These are phyloP conservation scores for Fusarium sublunatum DNA, from an alignment of 2,329 filamentous ascomycete genomes.

Conservation along the genomic window DNA sequence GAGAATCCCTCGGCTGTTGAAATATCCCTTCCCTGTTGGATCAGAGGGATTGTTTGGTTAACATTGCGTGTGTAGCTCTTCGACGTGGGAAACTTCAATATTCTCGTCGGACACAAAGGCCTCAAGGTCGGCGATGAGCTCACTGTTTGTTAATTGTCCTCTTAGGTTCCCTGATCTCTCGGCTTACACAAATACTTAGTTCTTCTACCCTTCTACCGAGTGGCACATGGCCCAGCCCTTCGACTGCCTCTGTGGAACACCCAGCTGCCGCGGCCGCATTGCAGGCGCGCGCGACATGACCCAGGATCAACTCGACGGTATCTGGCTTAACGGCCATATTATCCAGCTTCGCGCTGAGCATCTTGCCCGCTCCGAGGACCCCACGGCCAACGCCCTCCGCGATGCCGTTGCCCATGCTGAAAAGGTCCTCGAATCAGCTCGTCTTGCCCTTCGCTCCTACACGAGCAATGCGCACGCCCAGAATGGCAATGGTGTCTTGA, in stretches of 20 bases:
- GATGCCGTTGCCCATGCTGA: constrained; percentile 60
- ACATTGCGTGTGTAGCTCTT: constrained; percentile 62
- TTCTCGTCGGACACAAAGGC: constrained; percentile 68
- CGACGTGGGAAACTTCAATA: constrained; percentile 65
- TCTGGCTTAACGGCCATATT: constrained; percentile 73
- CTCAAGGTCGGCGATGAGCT: constrained; percentile 67
- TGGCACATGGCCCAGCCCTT: constrained; percentile 81
- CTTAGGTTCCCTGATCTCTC: background rate
- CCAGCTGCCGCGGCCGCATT: constrained; percentile 70
- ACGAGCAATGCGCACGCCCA: constrained; percentile 20
- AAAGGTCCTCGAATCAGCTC: constrained; percentile 59
- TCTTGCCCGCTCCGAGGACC: constrained; percentile 47
- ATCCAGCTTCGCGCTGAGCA: constrained; percentile 63
- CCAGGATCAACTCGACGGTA: constrained; percentile 62
- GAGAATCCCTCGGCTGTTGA: constrained; percentile 20
- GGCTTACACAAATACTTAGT: constrained; percentile 52
- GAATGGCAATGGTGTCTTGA: constrained; percentile 31
- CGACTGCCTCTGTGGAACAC: constrained; percentile 69
- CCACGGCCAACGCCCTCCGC: constrained; percentile 56
- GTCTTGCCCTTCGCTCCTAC: constrained; percentile 57
- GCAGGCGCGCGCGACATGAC: constrained; percentile 71
- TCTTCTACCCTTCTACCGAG: constrained; percentile 82
- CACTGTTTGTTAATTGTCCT: constrained; percentile 54
- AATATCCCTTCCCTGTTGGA: background rate
- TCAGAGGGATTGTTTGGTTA: constrained; percentile 2